phyloP scores from a whole-genome alignment of 495 filamentous ascomycete genomes.

The Xeromyces bisporus region DNA sequence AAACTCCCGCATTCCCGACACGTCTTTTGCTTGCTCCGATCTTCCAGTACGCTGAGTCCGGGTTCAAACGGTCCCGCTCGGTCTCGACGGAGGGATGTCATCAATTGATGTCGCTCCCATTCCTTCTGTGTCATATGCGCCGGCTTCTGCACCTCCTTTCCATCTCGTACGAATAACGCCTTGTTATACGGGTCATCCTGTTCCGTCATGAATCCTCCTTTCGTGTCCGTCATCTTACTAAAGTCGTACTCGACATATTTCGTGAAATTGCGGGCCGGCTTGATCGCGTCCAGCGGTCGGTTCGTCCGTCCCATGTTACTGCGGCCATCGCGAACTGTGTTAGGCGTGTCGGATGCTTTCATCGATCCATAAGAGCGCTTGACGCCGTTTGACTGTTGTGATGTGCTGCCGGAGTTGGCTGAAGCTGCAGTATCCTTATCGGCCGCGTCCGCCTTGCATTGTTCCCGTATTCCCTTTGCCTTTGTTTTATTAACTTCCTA shows the following conservation, averaged over 20 bases:
- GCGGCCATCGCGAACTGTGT: slow-evolving; percentile 52
- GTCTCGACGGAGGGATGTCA: slow-evolving; percentile 48
- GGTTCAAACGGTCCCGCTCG: slow-evolving; percentile 79
- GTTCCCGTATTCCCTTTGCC: slow-evolving; percentile 75
- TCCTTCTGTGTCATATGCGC: slow-evolving; percentile 80
- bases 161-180: slow-evolving; percentile 41
- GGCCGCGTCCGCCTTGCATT: slow-evolving; percentile 40
- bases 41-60: slow-evolving; percentile 50
- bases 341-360: slow-evolving; percentile 38
- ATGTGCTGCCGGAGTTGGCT: slow-evolving; percentile 3
- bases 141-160: slow-evolving; percentile 48
- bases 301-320: slow-evolving; percentile 12
- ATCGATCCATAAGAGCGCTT: slow-evolving; percentile 49
- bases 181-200: slow-evolving; percentile 86
- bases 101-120: slow-evolving; percentile 70
- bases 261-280: slow-evolving; percentile 61
- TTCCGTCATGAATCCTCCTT: slow-evolving; percentile 74
- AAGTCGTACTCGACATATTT: slow-evolving; percentile 97
- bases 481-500: slow-evolving; percentile 83
- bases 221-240: slow-evolving; percentile 92
- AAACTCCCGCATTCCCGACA: slow-evolving; percentile 69
- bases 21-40: slow-evolving; percentile 43
- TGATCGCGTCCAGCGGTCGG: slow-evolving; percentile 39
- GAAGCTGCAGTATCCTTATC: slow-evolving; percentile 9
- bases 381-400: slow-evolving; percentile 25